phyloP scores from a whole-genome alignment of 2,329 filamentous ascomycete species.

The Diaporthe capsici region DNA sequence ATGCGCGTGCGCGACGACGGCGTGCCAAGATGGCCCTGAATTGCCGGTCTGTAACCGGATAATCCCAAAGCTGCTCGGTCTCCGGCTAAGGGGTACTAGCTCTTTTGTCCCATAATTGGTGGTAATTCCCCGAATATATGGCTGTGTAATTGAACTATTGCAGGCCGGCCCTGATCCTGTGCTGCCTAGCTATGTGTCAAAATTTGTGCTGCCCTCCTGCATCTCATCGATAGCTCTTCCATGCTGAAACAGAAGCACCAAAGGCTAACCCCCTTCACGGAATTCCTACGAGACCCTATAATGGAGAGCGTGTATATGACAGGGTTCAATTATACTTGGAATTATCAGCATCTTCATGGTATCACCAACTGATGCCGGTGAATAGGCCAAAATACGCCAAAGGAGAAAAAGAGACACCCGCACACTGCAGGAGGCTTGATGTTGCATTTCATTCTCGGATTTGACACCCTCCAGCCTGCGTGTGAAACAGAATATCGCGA shows the following conservation, averaged over 20 bases:
- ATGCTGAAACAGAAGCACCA: slow-evolving; percentile 18
- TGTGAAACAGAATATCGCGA: not conserved
- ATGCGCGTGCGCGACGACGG: not conserved
- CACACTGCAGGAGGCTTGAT: not conserved
- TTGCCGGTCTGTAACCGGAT: slow-evolving; percentile 21
- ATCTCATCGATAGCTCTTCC: not conserved
- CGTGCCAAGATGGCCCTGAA: slow-evolving; percentile 17
- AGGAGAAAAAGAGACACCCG: not conserved
- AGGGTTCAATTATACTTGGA: not conserved
- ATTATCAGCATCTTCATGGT: too few species aligned
- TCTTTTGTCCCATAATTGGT: not conserved
- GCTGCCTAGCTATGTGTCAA: not conserved
- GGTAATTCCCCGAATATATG: not conserved
- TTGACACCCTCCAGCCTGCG: not conserved
- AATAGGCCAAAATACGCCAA: too few species aligned
- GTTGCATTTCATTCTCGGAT: not conserved
- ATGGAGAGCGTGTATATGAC: not conserved
- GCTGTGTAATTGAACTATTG: not conserved
- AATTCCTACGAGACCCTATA: slow-evolving; percentile 11
- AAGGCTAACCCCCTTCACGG: slow-evolving; percentile 18
- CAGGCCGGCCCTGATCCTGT: slow-evolving; percentile 1
- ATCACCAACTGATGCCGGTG: not conserved
- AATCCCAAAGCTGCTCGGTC: not conserved
- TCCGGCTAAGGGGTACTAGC: not conserved
- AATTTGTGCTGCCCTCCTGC: not conserved